These are phyloP conservation scores for Abrus precatorius DNA, from an alignment of 306 rosid genomes.

Conservation along the genomic window DNA sequence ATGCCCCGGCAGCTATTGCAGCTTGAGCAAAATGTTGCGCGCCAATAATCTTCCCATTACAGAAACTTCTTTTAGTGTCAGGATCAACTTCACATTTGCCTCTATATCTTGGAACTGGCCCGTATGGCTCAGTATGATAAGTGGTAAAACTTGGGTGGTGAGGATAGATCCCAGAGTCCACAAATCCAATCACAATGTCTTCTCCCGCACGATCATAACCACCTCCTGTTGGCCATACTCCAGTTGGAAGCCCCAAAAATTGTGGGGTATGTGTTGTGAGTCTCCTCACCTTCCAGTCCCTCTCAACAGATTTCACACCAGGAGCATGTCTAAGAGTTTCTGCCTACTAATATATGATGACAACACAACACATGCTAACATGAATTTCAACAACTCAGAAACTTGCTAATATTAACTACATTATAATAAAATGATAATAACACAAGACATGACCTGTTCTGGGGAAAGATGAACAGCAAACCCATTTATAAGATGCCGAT, in stretches of 20 bases:
- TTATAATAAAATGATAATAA: conserved; percentile 24
- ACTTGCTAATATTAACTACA: neutral
- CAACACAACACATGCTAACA: conserved; percentile 47
- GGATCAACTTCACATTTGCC: conserved; percentile 98
- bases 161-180: conserved; percentile 95
- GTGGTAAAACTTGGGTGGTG: conserved; percentile 91
- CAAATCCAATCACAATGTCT: conserved; percentile 94
- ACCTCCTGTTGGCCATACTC: conserved; percentile 99
- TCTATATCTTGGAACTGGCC: conserved; percentile 83
- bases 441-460: conserved; percentile 84
- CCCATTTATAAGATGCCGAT: conserved; percentile 93
- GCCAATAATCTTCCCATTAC: conserved; percentile 97
- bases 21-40: conserved; percentile 99
- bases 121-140: conserved; percentile 78
- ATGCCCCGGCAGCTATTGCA: conserved; percentile 96
- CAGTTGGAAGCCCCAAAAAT: conserved; percentile 98
- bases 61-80: conserved; percentile 80
- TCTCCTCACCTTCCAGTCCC: conserved; percentile 95
- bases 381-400: conserved; percentile 39
- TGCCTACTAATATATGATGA: conserved; percentile 86
- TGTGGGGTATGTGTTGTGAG: conserved; percentile 98
- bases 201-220: conserved; percentile 97
- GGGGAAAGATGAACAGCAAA: conserved; percentile 90
- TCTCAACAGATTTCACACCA: conserved; percentile 88
- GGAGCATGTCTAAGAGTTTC: conserved; percentile 84